Evolutionary conservation across 1,139 yeast species (phyloP).

Genomic region (Wickerhamiella pararugosa): DNA sequence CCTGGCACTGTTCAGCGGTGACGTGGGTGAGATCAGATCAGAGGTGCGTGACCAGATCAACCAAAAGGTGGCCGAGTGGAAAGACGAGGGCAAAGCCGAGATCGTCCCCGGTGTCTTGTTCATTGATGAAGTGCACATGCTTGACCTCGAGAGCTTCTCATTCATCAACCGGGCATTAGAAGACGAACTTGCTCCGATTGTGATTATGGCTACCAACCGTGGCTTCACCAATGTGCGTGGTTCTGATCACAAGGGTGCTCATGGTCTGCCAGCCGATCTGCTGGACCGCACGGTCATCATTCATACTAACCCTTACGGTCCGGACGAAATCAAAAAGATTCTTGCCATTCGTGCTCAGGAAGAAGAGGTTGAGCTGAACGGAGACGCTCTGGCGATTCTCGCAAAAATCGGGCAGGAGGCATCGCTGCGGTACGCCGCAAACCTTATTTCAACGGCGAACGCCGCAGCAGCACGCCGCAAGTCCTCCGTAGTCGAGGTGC

Average conservation of each 20-base stretch:
- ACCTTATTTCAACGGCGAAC: slow-evolving; percentile 77
- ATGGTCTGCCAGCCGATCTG: slow-evolving; percentile 88
- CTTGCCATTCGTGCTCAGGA: slow-evolving; percentile 86
- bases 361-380: slow-evolving; percentile 77
- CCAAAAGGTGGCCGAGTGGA: slow-evolving; percentile 96
- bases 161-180: slow-evolving; percentile 92
- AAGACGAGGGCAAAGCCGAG: slow-evolving; percentile 98
- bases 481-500: slow-evolving; percentile 51
- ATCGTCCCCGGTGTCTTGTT: slow-evolving; percentile 97
- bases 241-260: slow-evolving; percentile 86
- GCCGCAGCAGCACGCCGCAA: slow-evolving; percentile 77
- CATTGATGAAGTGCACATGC: slow-evolving; percentile 97
- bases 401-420: slow-evolving; percentile 91
- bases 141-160: slow-evolving; percentile 93
- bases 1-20: slow-evolving; percentile 89
- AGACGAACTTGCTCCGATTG: slow-evolving; percentile 93
- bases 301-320: slow-evolving; percentile 62
- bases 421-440: slow-evolving; percentile 82
- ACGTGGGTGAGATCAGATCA: slow-evolving; percentile 90
- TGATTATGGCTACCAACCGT: slow-evolving; percentile 96
- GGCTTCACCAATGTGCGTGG: slow-evolving; percentile 90
- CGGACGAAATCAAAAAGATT: slow-evolving; percentile 75
- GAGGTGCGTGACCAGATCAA: slow-evolving; percentile 97
- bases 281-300: slow-evolving; percentile 89
- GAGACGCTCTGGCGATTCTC: slow-evolving; percentile 75